Percentiles rank a stretch among this genome's conserved stretches.
These are phyloP conservation scores for Citrus maxima DNA, from an alignment of 345 rosid species.

Conservation along the genomic window DNA sequence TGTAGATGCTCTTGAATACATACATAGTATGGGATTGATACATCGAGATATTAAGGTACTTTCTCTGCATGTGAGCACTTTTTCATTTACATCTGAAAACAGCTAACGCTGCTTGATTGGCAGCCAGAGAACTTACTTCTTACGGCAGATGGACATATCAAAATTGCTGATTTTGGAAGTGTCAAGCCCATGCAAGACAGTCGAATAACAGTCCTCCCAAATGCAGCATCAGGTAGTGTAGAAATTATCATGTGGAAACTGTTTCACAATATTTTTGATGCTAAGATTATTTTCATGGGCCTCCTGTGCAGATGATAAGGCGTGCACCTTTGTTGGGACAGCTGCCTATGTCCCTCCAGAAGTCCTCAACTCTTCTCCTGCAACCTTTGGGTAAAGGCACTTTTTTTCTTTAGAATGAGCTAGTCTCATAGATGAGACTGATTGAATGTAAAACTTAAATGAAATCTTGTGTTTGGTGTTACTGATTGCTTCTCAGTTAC, in stretches of 20 bases:
- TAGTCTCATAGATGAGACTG: background rate
- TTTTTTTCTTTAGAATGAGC: background rate
- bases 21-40: constrained; percentile 84
- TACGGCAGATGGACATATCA: constrained; percentile 78
- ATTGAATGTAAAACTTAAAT: constrained; percentile 5
- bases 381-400: constrained; percentile 81
- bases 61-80: constrained; percentile 3
- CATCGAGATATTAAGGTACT: constrained; percentile 97
- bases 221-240: constrained; percentile 80
- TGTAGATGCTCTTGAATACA: constrained; percentile 94
- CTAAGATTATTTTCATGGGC: constrained; percentile 5
- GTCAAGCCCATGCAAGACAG: constrained; percentile 97
- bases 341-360: constrained; percentile 99
- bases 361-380: constrained; percentile 97
- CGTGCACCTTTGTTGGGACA: constrained; percentile 93
- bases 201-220: constrained; percentile 83
- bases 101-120: constrained; percentile 26
- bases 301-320: constrained; percentile 74
- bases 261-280: background rate
- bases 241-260: constrained; percentile 5
- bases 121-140: constrained; percentile 97
- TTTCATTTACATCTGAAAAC: constrained; percentile 9
- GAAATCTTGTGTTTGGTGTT: background rate
- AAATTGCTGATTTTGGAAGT: constrained; percentile 98
- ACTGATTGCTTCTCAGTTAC: constrained; percentile 15